Base-by-base conservation (phyloP, 306 rosid genomes). In the Castanospermum australe region DNA sequence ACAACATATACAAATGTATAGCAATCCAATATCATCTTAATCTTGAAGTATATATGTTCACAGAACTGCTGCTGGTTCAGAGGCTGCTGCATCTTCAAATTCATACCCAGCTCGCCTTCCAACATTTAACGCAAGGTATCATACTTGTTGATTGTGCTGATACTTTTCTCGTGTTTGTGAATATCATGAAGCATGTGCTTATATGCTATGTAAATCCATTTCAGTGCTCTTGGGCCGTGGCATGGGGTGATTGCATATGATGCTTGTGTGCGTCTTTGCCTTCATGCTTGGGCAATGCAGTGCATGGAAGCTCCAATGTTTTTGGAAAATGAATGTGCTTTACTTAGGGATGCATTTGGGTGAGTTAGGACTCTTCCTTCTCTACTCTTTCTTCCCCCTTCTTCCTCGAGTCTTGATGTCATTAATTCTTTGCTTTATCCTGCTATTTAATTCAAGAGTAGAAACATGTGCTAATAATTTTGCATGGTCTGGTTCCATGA, bases 231-330 rank as follows among this genome's bases (percentile, higher is more conserved):
- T 64, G 99, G 99, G 52, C 94, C 99, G 1, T 96, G 99, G 98
- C 91, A 93, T 84, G 89, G 88, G 36, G 92, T 93, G 84, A 76
- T 96, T 70, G 96, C 99, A 50, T 96, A 96, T 69, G 99, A 96
- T 79, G 98, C 99, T 44, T 96, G 98, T 52, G 99, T 85, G 51
- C 98, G 99, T 45, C 88, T 96, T 67, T 96, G 99, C 82, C 99
- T 96, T 77, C 99, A 96, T 83, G 96, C 99, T 73, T 96, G 99
- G 99, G 98, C 99, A 80, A 93, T 93, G 98, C 96, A 93, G 77
- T 89, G 94, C 83, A 86, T 88, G 98, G 99, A 96, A 90, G 99
- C 99, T 64, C 99, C 99, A 1, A 91, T 84, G 96, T 96, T 96
- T 80, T 76, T 96, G 87, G 97, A 93, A 82, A 96, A 91, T 83